Percentiles rank a stretch among this genome's conserved stretches.
These are phyloP conservation scores for Citrullus mucosospermus DNA, from an alignment of 306 rosid genomes.

Conservation along the genomic window DNA sequence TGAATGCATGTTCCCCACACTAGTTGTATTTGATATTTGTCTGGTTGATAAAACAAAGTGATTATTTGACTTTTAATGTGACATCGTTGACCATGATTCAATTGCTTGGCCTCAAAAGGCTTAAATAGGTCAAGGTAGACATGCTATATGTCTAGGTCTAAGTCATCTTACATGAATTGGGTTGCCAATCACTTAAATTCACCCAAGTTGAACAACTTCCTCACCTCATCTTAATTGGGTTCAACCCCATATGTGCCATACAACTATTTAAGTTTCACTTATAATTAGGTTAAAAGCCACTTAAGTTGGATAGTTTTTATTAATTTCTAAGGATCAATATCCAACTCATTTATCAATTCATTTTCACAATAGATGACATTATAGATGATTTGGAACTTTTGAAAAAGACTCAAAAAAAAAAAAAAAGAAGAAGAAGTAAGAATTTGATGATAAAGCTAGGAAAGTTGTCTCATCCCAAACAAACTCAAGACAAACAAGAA, in stretches of 20 bases:
- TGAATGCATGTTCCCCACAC: neutral
- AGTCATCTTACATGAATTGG: neutral
- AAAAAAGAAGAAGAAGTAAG: no score
- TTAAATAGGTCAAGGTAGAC: neutral
- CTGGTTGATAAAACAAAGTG: neutral
- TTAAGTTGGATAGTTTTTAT: no score
- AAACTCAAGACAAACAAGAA: no score
- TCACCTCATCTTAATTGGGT: neutral
- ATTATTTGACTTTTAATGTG: neutral
- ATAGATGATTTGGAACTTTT: no score
- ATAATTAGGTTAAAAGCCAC: neutral
- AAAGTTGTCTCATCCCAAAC: no score
- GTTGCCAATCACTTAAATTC: neutral
- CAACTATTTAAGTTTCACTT: neutral
- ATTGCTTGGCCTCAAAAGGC: neutral
- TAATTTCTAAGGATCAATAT: no score
- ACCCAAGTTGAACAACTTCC: neutral
- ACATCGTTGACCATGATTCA: neutral
- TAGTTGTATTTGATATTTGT: neutral
- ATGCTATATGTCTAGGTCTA: neutral
- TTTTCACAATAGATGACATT: no score
- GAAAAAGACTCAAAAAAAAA: no score
- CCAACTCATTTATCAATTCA: no score
- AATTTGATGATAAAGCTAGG: no score
- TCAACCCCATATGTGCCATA: neutral